A percentile compares a stretch with the other conserved stretches of the same genome.
phyloP scores from a whole-genome alignment of 2,329 filamentous ascomycete species.

The Fusarium duplospermum region DNA sequence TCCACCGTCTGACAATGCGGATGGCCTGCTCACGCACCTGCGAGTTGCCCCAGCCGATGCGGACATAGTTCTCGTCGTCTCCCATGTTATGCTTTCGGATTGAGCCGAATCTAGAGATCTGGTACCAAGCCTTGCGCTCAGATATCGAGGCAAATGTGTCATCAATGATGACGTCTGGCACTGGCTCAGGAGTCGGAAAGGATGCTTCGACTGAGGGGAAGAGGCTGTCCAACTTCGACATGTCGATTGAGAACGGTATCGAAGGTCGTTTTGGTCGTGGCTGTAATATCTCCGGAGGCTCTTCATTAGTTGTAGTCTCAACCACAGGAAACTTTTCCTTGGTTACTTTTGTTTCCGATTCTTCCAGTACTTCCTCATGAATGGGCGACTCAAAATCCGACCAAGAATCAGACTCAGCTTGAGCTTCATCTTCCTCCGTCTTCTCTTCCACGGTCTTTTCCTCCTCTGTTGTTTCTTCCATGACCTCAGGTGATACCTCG shows the following conservation, averaged over 20 bases:
- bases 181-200: conserved; percentile 46
- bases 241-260: conserved; percentile 47
- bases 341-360: background rate
- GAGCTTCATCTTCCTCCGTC: background rate
- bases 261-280: conserved; percentile 14
- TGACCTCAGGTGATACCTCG: background rate
- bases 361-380: conserved; percentile 5
- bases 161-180: conserved; percentile 60
- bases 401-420: conserved; percentile 30
- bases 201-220: conserved; percentile 43
- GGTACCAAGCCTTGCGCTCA: conserved; percentile 74
- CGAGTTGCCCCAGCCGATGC: conserved; percentile 69
- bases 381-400: conserved; percentile 33
- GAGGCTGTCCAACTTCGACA: conserved; percentile 49
- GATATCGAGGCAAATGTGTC: conserved; percentile 67
- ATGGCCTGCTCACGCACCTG: conserved; percentile 64
- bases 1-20: conserved; percentile 72
- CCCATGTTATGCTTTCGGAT: conserved; percentile 67
- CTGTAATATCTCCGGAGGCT: background rate
- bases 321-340: background rate
- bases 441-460: background rate
- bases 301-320: background rate
- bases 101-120: conserved; percentile 70
- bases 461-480: conserved; percentile 3
- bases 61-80: conserved; percentile 69